phyloP scores from a whole-genome alignment of 2,329 filamentous ascomycete genomes.

The Aspergillus sp. region DNA sequence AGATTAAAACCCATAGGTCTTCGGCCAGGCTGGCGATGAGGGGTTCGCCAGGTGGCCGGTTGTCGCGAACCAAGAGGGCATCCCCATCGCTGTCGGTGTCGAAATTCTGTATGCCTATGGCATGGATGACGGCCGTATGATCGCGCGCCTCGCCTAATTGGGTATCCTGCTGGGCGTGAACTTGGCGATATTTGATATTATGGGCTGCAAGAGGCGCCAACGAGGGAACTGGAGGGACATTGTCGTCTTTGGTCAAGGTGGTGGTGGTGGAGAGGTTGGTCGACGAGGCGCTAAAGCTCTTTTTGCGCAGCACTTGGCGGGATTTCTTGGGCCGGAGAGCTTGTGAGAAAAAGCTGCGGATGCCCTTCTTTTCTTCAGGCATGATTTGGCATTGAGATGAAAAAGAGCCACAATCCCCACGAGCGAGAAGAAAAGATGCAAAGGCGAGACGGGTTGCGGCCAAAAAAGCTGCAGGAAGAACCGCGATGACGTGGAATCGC shows the following conservation, averaged over 20 bases:
- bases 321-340: slow-evolving; percentile 38
- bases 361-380: slow-evolving; percentile 29
- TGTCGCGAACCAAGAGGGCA: slow-evolving; percentile 16
- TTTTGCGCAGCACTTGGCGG: slow-evolving; percentile 37
- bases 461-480: slow-evolving; percentile 5
- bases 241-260: slow-evolving; percentile 17
- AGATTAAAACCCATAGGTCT: slow-evolving; percentile 48
- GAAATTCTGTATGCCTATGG: slow-evolving; percentile 34
- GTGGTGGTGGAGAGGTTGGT: slow-evolving; percentile 25
- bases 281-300: slow-evolving; percentile 29
- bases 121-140: slow-evolving; percentile 38
- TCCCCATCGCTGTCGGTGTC: slow-evolving; percentile 22
- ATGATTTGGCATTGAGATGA: slow-evolving; percentile 26
- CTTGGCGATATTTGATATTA: slow-evolving; percentile 32
- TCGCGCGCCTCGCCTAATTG: slow-evolving; percentile 39
- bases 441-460: neutral
- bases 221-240: slow-evolving; percentile 30
- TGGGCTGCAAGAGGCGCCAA: slow-evolving; percentile 36
- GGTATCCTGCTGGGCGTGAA: slow-evolving; percentile 30
- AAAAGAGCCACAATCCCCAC: neutral
- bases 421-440: neutral
- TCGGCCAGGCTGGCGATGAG: slow-evolving; percentile 48
- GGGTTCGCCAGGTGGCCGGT: slow-evolving; percentile 38
- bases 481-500: slow-evolving; percentile 6
- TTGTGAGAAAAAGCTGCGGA: slow-evolving; percentile 30